Conservation (phyloP, 805 yeast genomes). For the Metschnikowia lunata region DNA sequence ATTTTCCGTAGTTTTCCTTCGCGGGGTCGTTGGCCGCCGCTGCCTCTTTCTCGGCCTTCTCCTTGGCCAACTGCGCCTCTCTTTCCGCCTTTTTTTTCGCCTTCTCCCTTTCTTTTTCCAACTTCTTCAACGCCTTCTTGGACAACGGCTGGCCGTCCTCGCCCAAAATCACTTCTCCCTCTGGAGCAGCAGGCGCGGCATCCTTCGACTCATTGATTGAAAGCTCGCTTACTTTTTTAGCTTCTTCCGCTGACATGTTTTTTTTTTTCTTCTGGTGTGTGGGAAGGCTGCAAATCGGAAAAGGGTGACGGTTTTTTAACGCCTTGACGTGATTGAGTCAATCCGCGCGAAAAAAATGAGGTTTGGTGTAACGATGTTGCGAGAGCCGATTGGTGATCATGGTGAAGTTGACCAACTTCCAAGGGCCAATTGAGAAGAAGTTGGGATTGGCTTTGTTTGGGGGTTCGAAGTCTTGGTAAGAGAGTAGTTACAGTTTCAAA, state of each 20-base stretch:
- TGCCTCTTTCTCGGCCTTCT: slow-evolving; percentile 76
- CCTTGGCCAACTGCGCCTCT: slow-evolving; percentile 82
- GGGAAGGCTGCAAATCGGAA: background rate
- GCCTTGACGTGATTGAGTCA: too few species aligned
- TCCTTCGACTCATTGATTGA: slow-evolving; percentile 5
- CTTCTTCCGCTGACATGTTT: slow-evolving; percentile 17
- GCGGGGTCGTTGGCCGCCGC: slow-evolving; percentile 77
- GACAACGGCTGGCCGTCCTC: slow-evolving; percentile 84
- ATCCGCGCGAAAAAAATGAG: too few species aligned
- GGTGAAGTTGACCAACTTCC: too few species aligned
- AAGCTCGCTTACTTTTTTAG: slow-evolving; percentile 15
- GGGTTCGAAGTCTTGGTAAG: too few species aligned
- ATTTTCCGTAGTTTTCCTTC: slow-evolving; percentile 81
- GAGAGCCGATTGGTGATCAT: too few species aligned
- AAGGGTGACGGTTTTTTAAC: too few species aligned
- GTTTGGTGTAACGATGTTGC: too few species aligned
- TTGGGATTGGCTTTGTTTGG: too few species aligned
- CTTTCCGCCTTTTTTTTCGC: slow-evolving; percentile 89
- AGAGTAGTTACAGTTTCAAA: too few species aligned
- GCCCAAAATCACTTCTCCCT: slow-evolving; percentile 38
- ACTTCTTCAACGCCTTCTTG: slow-evolving; percentile 91
- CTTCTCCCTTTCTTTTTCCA: slow-evolving; percentile 90
- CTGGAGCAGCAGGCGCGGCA: slow-evolving; percentile 13
- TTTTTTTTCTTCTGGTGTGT: background rate
- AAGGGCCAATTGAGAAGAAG: too few species aligned